These are phyloP conservation scores for Coniochaeta hoffmannii DNA, from an alignment of 2,329 filamentous ascomycete species.

Conservation along the genomic window DNA sequence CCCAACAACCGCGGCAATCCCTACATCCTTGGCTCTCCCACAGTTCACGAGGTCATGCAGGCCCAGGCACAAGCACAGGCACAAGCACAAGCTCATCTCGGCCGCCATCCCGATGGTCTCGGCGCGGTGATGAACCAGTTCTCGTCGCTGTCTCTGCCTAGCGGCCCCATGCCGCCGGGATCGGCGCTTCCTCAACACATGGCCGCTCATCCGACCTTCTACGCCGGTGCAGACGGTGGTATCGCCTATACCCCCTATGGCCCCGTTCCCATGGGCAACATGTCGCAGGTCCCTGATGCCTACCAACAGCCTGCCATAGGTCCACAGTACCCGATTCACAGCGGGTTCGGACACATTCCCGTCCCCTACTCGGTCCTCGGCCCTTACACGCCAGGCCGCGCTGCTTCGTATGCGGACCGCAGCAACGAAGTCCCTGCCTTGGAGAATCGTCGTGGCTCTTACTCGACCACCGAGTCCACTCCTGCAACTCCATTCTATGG, in stretches of 20 bases:
- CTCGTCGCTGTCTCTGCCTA: slow-evolving; percentile 16
- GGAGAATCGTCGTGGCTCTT: slow-evolving; percentile 59
- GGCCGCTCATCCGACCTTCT: slow-evolving; percentile 15
- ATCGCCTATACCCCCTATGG: slow-evolving; percentile 14
- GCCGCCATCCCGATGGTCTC: not conserved
- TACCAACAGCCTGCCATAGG: not conserved
- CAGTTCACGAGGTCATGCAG: not conserved
- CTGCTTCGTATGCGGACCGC: slow-evolving; percentile 35
- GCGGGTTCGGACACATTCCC: not conserved
- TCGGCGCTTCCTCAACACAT: slow-evolving; percentile 9
- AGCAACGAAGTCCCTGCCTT: slow-evolving; percentile 51
- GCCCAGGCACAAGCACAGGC: not conserved
- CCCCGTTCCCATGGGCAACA: slow-evolving; percentile 9
- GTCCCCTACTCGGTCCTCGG: slow-evolving; percentile 13
- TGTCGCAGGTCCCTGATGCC: slow-evolving; percentile 7
- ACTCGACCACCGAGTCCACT: slow-evolving; percentile 60
- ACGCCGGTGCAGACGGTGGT: slow-evolving; percentile 10
- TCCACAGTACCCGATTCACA: not conserved
- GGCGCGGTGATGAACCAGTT: slow-evolving; percentile 22
- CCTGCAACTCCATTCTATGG: slow-evolving; percentile 60
- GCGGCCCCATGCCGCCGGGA: slow-evolving; percentile 13
- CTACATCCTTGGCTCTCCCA: not conserved
- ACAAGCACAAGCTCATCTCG: not conserved
- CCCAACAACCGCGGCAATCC: not conserved
- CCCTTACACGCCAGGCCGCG: slow-evolving; percentile 47